phyloP scores from a whole-genome alignment of 73 alveolate species.

The Paramecium tetraurelia region DNA sequence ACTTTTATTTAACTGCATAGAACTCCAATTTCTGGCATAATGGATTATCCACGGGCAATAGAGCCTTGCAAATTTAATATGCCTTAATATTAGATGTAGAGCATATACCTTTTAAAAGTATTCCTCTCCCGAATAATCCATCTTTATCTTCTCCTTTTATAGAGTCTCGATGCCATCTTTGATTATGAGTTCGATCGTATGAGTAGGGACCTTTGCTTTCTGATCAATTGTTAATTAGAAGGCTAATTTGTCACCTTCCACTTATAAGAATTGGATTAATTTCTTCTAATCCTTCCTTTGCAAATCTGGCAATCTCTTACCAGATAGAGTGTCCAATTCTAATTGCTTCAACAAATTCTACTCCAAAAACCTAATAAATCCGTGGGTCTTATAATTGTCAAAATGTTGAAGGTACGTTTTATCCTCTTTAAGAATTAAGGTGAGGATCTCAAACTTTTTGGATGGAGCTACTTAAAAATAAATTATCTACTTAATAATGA shows the following conservation, averaged over 20 bases:
- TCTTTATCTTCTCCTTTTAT: background rate
- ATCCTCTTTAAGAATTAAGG: background rate
- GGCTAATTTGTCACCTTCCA: background rate
- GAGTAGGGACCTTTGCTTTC: background rate
- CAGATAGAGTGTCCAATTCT: background rate
- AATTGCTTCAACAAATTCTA: background rate
- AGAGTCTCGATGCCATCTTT: background rate
- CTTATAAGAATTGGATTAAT: background rate
- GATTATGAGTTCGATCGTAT: background rate
- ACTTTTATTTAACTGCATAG: background rate
- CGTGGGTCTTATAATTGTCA: background rate
- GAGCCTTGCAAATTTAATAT: background rate
- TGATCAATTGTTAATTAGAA: background rate
- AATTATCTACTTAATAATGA: background rate
- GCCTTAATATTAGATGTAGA: background rate
- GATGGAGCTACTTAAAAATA: background rate
- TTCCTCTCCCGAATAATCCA: slow-evolving; percentile 1
- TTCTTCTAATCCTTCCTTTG: background rate
- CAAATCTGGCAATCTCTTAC: background rate
- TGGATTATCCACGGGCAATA: background rate
- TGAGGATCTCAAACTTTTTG: background rate
- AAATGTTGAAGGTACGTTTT: background rate
- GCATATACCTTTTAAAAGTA: background rate
- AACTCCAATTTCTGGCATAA: background rate
- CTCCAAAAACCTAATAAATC: background rate